Evolutionary conservation across 2,329 filamentous ascomycete genomes (phyloP).

Genomic region (Gaeumannomyces tritici): DNA sequence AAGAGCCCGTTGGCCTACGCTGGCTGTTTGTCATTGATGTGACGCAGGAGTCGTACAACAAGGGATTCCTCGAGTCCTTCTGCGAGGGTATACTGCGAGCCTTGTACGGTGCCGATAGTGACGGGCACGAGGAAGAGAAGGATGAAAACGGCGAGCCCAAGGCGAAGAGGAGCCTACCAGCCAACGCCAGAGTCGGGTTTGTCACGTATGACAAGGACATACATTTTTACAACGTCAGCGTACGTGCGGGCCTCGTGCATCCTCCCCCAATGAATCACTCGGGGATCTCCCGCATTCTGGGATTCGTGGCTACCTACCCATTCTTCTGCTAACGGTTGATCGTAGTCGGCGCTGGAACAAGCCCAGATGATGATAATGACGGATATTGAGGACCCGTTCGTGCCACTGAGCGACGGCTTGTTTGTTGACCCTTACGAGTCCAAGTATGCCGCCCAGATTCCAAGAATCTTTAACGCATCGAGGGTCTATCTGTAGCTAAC

Average conservation of each 20-base stretch:
- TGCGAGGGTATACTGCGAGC: conserved; percentile 81
- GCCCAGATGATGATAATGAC: conserved; percentile 99
- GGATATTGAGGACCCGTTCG: conserved; percentile 91
- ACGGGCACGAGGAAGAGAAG: conserved; percentile 34
- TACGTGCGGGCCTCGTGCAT: conserved; percentile 34
- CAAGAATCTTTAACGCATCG: background rate
- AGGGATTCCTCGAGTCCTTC: conserved; percentile 81
- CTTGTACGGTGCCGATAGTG: conserved; percentile 62
- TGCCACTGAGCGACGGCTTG: conserved; percentile 81
- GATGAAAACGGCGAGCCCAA: conserved; percentile 44
- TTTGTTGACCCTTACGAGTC: conserved; percentile 94
- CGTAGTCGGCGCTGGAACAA: conserved; percentile 62
- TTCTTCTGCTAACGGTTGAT: background rate
- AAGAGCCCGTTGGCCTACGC: conserved; percentile 77
- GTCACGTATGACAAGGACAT: conserved; percentile 95
- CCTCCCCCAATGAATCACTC: background rate
- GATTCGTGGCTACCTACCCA: no score
- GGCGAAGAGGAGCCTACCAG: conserved; percentile 53
- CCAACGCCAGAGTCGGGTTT: conserved; percentile 82
- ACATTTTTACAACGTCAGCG: conserved; percentile 93
- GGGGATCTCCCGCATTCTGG: no score
- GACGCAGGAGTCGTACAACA: conserved; percentile 82
- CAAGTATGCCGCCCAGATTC: conserved; percentile 37
- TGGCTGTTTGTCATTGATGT: conserved; percentile 93
- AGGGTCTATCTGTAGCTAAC: conserved; percentile 15